Base-by-base conservation (phyloP, 257 asterid species). In the Solanum virginianum region DNA sequence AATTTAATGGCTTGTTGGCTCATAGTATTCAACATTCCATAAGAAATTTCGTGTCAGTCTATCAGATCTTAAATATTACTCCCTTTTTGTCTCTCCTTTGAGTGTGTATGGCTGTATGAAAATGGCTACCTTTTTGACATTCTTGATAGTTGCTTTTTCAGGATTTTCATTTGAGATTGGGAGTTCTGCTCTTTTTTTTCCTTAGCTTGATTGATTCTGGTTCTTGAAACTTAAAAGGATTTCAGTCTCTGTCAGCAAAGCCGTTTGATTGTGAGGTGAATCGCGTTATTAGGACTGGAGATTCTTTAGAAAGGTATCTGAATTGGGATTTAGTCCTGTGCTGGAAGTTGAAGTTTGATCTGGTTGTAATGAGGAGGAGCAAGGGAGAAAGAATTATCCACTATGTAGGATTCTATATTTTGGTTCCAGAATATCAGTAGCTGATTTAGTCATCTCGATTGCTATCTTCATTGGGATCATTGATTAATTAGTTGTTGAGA, bases 1-100 rank as follows among this genome's bases (percentile, higher is more conserved):
- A 85, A 84, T 84, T 90, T 88, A 88, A 89, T 90, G 88, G 87
- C 59, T 55, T 88, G 80, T 79, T 84, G 83, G 84, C 79, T 86
- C 69, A 80, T 60, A 85, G 86, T 89, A 86, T 90, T 92, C 85
- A 90, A 86, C 88, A 81, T 87, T 83, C 85, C 87, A 80, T 86
- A 82, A 69, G 70, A 80, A 80, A 81, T 68, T 90, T 85, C 49
- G 81, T 86, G 87, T 85, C 88, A 65, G 85, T 53, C 79, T 83
- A 55, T 77, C 57, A 39, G 65, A 57, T 59, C 45, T 7, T 68
- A 15, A 39, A 39, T 20, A 56, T 68, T 32, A 85, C 55, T 32
- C 16, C 22, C 59, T 51, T 54, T 53, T 47, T 80, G 43, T 26
- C 26, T 84, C 57, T 68, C 59, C 62, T 83, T 66, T 49, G 8